Base-by-base conservation (phyloP, 179 eudicot genomes). In the Sideroxylon spinosum region DNA sequence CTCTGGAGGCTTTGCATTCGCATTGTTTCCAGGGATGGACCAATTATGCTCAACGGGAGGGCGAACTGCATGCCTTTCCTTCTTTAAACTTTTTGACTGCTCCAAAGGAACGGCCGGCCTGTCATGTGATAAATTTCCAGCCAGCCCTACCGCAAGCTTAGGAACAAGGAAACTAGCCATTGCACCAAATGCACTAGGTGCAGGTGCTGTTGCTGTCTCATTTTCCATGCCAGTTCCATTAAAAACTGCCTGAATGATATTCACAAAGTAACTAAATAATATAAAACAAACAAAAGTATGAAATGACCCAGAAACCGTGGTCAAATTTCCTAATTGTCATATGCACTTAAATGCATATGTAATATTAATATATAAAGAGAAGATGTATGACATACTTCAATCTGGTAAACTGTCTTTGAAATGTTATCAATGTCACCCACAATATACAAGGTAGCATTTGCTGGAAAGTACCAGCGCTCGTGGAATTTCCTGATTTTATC, bases 401-500 rank as follows among this genome's bases (percentile, higher is more conserved):
- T 94, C 74, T 96, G 97, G 83, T 86, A 75, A 82, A 96, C 79
- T 64, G 97, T 90, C 87, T 89, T 89, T 7, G 97, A 74, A 76
- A 94, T 90, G 84, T 96, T 78, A 74, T 92, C 91, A 64, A 96
- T 89, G 87, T 96, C 99, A 77, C 99, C 99, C 60, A 96, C 99
- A 78, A 96, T 90, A 79, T 91, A 96, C 82, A 96, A 85, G 64
- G 99, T 96, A 55, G 98, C 95, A 82, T 96, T 96, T 76, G 97
- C 99, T n/a, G 99, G 99, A 78, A 96, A 96, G 84, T 96, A 96
- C 99, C 99, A 96, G 66, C 98, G 90, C 79, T 96, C 99, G 32
- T 96, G 99, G 80, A 96, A 96, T 82, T 88, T 92, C 82, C 96
- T 88, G 59, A 96, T 94, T 86, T 92, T 94, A 77, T 96, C 99